Conservation (phyloP, 2,329 filamentous ascomycete genomes). For the Colletotrichum filicis region DNA sequence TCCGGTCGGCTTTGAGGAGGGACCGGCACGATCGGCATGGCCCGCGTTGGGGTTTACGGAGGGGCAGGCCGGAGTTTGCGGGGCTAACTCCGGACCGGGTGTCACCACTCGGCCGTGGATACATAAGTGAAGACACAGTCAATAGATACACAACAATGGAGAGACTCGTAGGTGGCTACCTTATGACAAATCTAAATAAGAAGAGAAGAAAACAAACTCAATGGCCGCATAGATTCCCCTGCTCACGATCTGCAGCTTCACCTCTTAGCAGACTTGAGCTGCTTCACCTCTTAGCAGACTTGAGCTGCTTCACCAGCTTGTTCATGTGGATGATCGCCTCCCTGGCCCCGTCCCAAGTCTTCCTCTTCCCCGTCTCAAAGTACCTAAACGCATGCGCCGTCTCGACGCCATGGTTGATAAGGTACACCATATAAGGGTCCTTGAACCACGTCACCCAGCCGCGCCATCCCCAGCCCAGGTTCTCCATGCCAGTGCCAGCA, state of each 20-base stretch:
- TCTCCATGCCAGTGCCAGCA: slow-evolving; percentile 54
- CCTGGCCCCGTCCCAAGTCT: slow-evolving; percentile 50
- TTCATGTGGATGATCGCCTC: slow-evolving; percentile 47
- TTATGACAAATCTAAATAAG: background rate
- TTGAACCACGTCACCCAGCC: slow-evolving; percentile 55
- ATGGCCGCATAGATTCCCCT: background rate
- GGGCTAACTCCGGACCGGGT: background rate
- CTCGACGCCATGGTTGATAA: slow-evolving; percentile 52
- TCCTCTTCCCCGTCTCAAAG: slow-evolving; percentile 53
- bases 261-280: slow-evolving; percentile 36
- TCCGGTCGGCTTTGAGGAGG: background rate
- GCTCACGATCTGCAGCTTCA: background rate
- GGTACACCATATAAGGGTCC: slow-evolving; percentile 48
- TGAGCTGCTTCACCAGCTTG: slow-evolving; percentile 44
- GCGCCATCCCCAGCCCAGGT: slow-evolving; percentile 51
- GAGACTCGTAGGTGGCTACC: background rate
- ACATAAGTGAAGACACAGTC: background rate
- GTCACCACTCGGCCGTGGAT: background rate
- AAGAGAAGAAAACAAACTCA: background rate
- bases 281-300: slow-evolving; percentile 36
- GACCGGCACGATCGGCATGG: background rate
- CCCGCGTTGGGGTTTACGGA: background rate
- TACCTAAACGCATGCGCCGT: slow-evolving; percentile 52
- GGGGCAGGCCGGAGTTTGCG: slow-evolving; percentile 14
- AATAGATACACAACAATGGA: background rate